Percentiles rank a stretch among this genome's conserved stretches.
Evolutionary conservation across 371 early-diverging fungal genomes (phyloP).

Genomic region (Saksenaea oblongispora): DNA sequence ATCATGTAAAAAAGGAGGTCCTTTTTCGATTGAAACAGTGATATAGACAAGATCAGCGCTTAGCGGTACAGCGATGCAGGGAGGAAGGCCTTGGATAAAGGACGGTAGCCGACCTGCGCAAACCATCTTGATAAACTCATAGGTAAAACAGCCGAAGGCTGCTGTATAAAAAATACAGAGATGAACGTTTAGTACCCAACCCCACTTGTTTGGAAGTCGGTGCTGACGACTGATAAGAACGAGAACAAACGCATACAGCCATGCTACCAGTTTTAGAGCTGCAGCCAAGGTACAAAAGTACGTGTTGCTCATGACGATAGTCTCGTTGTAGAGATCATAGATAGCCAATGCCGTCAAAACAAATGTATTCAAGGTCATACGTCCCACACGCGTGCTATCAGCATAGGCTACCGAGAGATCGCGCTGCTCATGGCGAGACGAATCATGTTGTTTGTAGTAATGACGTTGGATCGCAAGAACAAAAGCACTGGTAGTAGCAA

Average conservation of each 20-base stretch:
- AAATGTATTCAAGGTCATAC: slow-evolving; percentile 14
- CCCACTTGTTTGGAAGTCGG: slow-evolving; percentile 21
- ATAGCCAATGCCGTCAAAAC: slow-evolving; percentile 8
- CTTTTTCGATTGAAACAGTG: slow-evolving; percentile 18
- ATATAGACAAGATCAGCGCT: slow-evolving; percentile 13
- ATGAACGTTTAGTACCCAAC: slow-evolving; percentile 34
- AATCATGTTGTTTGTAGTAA: neutral
- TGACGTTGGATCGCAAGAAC: slow-evolving; percentile 18
- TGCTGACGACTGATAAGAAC: slow-evolving; percentile 17
- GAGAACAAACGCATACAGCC: slow-evolving; percentile 20
- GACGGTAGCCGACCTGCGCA: neutral
- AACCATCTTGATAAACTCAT: slow-evolving; percentile 7
- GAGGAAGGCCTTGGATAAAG: neutral
- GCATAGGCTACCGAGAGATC: slow-evolving; percentile 23
- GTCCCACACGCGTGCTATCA: slow-evolving; percentile 15
- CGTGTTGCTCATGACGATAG: neutral
- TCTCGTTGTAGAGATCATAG: slow-evolving; percentile 9
- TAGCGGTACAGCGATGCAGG: slow-evolving; percentile 3
- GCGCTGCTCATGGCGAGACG: slow-evolving; percentile 11
- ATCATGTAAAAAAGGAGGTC: slow-evolving; percentile 23
- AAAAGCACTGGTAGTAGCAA: slow-evolving; percentile 14
- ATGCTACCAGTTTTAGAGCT: slow-evolving; percentile 12
- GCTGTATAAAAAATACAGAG: slow-evolving; percentile 21
- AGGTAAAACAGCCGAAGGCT: slow-evolving; percentile 12
- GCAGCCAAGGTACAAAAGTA: slow-evolving; percentile 7